phyloP scores from a whole-genome alignment of 805 yeast genomes.

The Metschnikowia sp. region DNA sequence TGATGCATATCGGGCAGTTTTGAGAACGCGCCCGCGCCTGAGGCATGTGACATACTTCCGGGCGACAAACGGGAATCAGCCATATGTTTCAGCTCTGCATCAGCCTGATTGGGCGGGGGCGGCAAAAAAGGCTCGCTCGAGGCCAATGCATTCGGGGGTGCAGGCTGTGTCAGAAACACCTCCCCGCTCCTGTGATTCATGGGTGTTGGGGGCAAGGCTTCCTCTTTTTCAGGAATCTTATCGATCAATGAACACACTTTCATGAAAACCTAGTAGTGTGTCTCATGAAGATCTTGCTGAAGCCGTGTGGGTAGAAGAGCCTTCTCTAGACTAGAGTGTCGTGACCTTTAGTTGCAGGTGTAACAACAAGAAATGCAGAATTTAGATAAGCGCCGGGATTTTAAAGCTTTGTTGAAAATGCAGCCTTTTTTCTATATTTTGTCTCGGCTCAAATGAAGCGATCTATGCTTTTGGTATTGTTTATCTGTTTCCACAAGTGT shows the following conservation, averaged over 20 bases:
- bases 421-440: no score
- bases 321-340: no score
- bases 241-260: slow-evolving; percentile 42
- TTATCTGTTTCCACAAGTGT: slow-evolving; percentile 1
- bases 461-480: not conserved
- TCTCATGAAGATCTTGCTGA: slow-evolving; percentile 3
- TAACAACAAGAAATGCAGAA: no score
- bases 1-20: no score
- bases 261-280: slow-evolving; percentile 24
- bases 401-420: no score
- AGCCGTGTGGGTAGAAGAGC: not conserved
- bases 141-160: not conserved
- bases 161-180: not conserved
- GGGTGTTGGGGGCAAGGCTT: slow-evolving; percentile 2
- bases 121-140: not conserved
- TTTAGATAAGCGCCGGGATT: no score
- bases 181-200: not conserved
- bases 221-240: slow-evolving; percentile 18
- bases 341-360: no score
- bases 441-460: not conserved
- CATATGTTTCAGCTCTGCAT: no score
- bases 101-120: no score
- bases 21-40: no score
- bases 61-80: no score
- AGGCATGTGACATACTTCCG: no score